Conservation (phyloP, 345 rosid genomes). For the Stellera chamaejasme region DNA sequence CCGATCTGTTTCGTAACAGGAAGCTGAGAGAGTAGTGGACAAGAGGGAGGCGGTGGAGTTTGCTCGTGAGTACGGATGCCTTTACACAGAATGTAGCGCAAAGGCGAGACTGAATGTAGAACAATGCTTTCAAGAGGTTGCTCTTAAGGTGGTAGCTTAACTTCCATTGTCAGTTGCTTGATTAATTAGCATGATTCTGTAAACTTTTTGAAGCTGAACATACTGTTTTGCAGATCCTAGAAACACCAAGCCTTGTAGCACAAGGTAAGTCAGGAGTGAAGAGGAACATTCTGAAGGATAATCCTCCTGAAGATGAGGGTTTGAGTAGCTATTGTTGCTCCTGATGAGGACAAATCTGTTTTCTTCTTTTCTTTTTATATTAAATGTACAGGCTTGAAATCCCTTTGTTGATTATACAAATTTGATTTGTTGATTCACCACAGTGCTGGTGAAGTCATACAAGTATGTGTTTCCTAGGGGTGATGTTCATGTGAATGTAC, state of each 20-base stretch:
- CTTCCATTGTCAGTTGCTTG: no score
- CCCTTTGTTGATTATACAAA: no score
- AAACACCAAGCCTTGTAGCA: conserved; percentile 70
- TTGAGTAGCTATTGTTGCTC: conserved; percentile 56
- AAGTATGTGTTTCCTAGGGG: no score
- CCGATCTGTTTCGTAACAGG: conserved; percentile 34
- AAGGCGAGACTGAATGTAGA: conserved; percentile 86
- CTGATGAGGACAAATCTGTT: conserved; percentile 8
- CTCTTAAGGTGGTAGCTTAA: conserved; percentile 48
- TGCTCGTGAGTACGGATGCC: conserved; percentile 86
- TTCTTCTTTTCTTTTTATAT: no score
- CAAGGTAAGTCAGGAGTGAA: conserved; percentile 70
- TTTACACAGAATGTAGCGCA: conserved; percentile 92
- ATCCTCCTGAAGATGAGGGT: conserved; percentile 43
- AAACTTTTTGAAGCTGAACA: no score
- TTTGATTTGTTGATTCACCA: no score
- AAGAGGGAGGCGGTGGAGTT: conserved; percentile 86
- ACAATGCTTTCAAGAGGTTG: conserved; percentile 97
- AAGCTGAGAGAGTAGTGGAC: conserved; percentile 85
- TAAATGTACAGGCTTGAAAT: no score
- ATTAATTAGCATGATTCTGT: no score
- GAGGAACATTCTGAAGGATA: conserved; percentile 79
- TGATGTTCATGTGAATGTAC: no score
- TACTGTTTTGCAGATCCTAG: conserved; percentile 55
- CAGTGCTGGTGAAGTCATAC: no score